Conservation (phyloP, 2,329 filamentous ascomycete species). For the Cladobotryum protrusum region DNA sequence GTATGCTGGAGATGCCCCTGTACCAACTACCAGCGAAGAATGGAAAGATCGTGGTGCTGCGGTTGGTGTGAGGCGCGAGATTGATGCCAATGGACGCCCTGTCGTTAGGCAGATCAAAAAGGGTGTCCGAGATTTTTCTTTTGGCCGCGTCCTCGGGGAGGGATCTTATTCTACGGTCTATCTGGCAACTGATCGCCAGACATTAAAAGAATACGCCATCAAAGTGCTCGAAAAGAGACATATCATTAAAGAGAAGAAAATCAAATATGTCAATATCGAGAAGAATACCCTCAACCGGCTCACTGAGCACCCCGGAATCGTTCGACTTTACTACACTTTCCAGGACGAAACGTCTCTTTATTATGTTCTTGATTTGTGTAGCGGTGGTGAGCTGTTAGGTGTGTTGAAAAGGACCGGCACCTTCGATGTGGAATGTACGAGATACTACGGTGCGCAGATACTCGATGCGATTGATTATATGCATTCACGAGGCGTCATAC, state of each 20-base stretch:
- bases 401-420: slow-evolving; percentile 91
- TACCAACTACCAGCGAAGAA: slow-evolving; percentile 67
- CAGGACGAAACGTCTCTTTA: slow-evolving; percentile 95
- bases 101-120: slow-evolving; percentile 86
- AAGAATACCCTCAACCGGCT: slow-evolving; percentile 95
- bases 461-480: slow-evolving; percentile 96
- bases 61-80: slow-evolving; percentile 71
- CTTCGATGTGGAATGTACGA: slow-evolving; percentile 90
- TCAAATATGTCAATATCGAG: slow-evolving; percentile 99
- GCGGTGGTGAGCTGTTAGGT: slow-evolving; percentile 83
- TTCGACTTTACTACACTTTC: slow-evolving; percentile 96
- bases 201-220: slow-evolving; percentile 92
- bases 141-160: slow-evolving; percentile 84
- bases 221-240: slow-evolving; percentile 98
- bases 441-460: slow-evolving; percentile 93
- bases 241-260: slow-evolving; percentile 99
- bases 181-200: slow-evolving; percentile 87
- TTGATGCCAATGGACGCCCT: slow-evolving; percentile 77
- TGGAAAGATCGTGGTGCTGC: slow-evolving; percentile 97
- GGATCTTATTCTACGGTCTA: slow-evolving; percentile 97
- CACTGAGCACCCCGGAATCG: slow-evolving; percentile 93
- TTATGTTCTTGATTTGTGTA: slow-evolving; percentile 91
- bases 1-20: slow-evolving; percentile 35
- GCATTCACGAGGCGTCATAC: slow-evolving; percentile 93
- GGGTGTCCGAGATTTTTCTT: slow-evolving; percentile 93